Percentiles rank a stretch among this genome's conserved stretches.
These are phyloP conservation scores for Eutrema salsugineum DNA, from an alignment of 441 rosid species.

Conservation along the genomic window DNA sequence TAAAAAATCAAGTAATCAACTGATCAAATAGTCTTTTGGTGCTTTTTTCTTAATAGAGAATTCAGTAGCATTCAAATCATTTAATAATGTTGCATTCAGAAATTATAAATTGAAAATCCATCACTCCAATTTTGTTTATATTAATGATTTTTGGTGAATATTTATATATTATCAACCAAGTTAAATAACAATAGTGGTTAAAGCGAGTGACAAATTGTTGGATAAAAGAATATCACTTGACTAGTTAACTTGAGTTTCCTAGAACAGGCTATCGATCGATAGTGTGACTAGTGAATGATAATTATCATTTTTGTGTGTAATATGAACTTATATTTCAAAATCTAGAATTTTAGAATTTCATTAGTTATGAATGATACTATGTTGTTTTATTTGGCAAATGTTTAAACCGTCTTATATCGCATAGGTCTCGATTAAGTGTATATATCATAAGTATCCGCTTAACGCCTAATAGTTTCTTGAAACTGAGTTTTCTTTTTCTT, in stretches of 20 bases:
- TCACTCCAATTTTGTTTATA: neutral
- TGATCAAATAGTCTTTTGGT: neutral
- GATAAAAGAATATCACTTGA: neutral
- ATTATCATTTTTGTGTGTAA: too few relatives aligned
- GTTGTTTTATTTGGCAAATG: too few relatives aligned
- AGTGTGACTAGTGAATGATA: neutral
- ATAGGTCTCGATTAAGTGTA: too few relatives aligned
- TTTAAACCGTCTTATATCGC: too few relatives aligned
- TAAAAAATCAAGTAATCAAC: neutral
- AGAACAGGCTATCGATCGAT: neutral
- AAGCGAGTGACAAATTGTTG: neutral
- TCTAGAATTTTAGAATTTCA: too few relatives aligned
- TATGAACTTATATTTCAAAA: too few relatives aligned
- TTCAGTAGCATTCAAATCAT: neutral
- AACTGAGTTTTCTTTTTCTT: too few relatives aligned
- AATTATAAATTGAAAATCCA: neutral
- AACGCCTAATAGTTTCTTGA: too few relatives aligned
- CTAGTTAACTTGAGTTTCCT: neutral
- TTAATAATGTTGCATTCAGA: constrained; percentile 9
- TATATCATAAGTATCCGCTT: too few relatives aligned
- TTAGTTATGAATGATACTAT: too few relatives aligned
- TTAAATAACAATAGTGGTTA: neutral
- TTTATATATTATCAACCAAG: neutral
- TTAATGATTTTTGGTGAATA: neutral
- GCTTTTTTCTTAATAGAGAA: neutral